Evolutionary conservation across 2,329 filamentous ascomycete species (phyloP), one percentile per base, ranked within the genome.

Genomic region (Fusarium sp.): DNA sequence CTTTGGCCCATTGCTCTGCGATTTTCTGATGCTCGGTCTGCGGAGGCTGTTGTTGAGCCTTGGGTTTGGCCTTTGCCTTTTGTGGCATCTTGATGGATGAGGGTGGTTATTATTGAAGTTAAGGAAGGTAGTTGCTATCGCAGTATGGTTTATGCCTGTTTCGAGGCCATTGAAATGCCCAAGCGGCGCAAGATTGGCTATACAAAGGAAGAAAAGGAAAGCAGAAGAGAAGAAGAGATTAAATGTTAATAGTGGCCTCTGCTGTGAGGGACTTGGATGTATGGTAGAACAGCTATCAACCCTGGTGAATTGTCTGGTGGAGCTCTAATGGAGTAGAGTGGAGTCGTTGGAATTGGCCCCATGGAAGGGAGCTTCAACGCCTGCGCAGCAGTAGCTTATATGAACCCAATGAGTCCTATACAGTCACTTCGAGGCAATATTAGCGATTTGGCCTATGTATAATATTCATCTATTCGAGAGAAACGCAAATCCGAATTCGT

Each of bases 1-100:
- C 86, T 44, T 81, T 82, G 28, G 82, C 84, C 77, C 82, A 88
- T 74, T 87, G 81, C 39, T 83, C 82, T 19, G 84, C 81, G 62
- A 88, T 85, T 58, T 81, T 76, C 71, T 85, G 79, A 78, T 86
- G 86, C 39, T 88, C 84, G 74, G 80, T 71, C 33, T 65, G 67
- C 22, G 63, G 52, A 45, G 68, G 47, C 44, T 66, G 56, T 56
- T 66, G 53, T 62, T 74, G 72, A 30, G 74, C 51, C 57, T 74
- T 74, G 33, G 74, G 56, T 52, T 73, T 76, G 49, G 70, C 65
- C 54, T 65, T 75, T 57, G 60, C 30, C 24, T 54, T 69, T 44
- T 70, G 63, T 46, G 75, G 68, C 76, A 78, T 79, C 41, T 68
- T 68, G 69, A 77, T 77, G 41, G 67, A 65, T 67, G 40, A 26